Base-by-base conservation (phyloP, 768 basidiomycete genomes). In the Tricholoma sp. region DNA sequence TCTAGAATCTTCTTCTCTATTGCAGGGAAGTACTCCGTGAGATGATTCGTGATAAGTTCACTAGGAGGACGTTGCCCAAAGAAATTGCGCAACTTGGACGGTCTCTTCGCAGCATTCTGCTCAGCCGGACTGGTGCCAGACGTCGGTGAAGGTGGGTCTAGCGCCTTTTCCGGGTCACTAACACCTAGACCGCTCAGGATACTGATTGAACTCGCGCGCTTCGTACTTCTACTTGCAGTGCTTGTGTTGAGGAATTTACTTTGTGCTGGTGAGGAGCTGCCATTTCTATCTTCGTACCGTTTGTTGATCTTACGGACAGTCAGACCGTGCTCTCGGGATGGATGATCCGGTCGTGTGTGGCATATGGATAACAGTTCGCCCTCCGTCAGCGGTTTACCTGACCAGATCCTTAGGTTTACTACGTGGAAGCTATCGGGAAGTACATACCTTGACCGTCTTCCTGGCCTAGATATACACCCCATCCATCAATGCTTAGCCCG, bases 11-110 rank as follows among this genome's bases (percentile, higher is more conserved):
- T 94, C 74, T 89, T 92, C 77, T 97, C 94, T 3, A 93, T 86
- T 60, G 82, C 81, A 1, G 97, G 97, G 84, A 99, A 99, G 76
- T 89, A 99, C 58, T 97, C 95, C 17, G 89, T 85, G 51, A 98
- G 72, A 67, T 98, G 95, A 6, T 79, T 96, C 24, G 95, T 91
- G 75, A 98, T 98, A 59, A 98, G 84, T 70, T 98, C 97, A 72
- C 90, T 93, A 0, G 97, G 95, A 0, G 97, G 97, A 39, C 97
- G 89, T 65, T 98, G 97, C 13, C 96, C 97, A 63, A 98, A 96
- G 78, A 98, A 99, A 77, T 94, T 94, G 71, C 90, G 90, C 48
- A 94, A 69, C 65, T 92, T 94, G 18, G 82, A 81, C 3, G 86
- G 82, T 8, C 78, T 74, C 62, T 82, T 82, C 44, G 69, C 70